Conservation (phyloP, 2,329 filamentous ascomycete species). For the Aspergillus alliaceus region DNA sequence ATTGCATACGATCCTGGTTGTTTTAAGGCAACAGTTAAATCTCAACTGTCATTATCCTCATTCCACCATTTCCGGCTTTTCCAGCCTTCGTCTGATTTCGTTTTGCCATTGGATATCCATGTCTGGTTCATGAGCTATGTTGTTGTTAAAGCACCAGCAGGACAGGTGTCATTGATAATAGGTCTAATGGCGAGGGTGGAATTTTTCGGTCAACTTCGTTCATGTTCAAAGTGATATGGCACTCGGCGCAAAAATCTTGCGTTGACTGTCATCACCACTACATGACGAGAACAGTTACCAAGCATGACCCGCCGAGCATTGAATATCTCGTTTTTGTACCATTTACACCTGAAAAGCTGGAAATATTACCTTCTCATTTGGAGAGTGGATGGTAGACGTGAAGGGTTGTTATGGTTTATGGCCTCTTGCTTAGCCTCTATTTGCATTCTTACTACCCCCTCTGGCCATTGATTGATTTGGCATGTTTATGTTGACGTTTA, state of each 20-base stretch:
- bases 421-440: background rate
- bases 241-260: background rate
- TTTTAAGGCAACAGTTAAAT: slow-evolving; percentile 1
- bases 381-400: background rate
- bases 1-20: background rate
- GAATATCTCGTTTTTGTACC: background rate
- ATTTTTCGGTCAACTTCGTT: background rate
- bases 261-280: background rate
- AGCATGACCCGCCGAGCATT: background rate
- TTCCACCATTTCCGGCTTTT: background rate
- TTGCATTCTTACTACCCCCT: background rate
- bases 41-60: background rate
- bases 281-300: background rate
- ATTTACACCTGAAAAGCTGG: background rate
- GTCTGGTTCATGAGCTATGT: slow-evolving; percentile 17
- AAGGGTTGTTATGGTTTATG: background rate
- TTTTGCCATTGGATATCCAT: slow-evolving; percentile 12
- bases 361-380: background rate
- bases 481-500: background rate
- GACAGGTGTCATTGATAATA: slow-evolving; percentile 13
- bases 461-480: background rate
- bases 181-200: slow-evolving; percentile 7
- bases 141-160: slow-evolving; percentile 13
- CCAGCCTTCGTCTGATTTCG: slow-evolving; percentile 4
- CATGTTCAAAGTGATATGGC: background rate